phyloP scores from a whole-genome alignment of 1,139 yeast genomes.

The Hemisphaericaspora xylanilytica region DNA sequence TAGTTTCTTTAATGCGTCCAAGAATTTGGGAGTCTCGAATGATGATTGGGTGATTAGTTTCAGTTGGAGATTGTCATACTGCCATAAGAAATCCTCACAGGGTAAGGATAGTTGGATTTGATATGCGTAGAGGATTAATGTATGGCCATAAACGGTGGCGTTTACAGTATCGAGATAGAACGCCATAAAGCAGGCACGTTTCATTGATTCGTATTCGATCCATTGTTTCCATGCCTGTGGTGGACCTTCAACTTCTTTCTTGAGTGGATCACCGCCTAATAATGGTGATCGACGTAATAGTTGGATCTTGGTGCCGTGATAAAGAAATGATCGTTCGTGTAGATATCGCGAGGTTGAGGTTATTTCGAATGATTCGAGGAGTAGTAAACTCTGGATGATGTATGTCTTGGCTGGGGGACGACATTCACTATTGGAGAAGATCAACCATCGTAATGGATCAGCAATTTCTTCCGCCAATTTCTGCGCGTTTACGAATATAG shows the following conservation, averaged over 20 bases:
- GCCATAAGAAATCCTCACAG: slow-evolving; percentile 34
- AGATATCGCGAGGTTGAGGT: slow-evolving; percentile 41
- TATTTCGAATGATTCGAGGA: slow-evolving; percentile 63
- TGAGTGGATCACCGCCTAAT: slow-evolving; percentile 58
- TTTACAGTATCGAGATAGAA: slow-evolving; percentile 32
- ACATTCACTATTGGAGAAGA: slow-evolving; percentile 54
- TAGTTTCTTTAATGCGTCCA: slow-evolving; percentile 54
- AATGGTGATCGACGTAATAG: slow-evolving; percentile 66
- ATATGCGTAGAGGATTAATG: slow-evolving; percentile 28
- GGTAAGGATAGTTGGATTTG: slow-evolving; percentile 31
- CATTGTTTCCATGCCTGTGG: slow-evolving; percentile 27
- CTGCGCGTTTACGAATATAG: slow-evolving; percentile 18
- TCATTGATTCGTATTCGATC: slow-evolving; percentile 34
- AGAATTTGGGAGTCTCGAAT: slow-evolving; percentile 32
- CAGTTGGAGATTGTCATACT: slow-evolving; percentile 15
- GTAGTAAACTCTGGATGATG: slow-evolving; percentile 59
- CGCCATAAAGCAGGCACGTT: slow-evolving; percentile 31
- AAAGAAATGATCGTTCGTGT: slow-evolving; percentile 71
- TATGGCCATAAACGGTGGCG: slow-evolving; percentile 34
- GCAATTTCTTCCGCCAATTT: slow-evolving; percentile 45
- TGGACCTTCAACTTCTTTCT: slow-evolving; percentile 20
- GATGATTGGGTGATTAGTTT: slow-evolving; percentile 2
- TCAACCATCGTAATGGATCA: slow-evolving; percentile 59
- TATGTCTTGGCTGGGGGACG: slow-evolving; percentile 55
- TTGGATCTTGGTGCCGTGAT: slow-evolving; percentile 74